phyloP scores from a whole-genome alignment of 495 filamentous ascomycete species.

The Podospora pseudocomata region DNA sequence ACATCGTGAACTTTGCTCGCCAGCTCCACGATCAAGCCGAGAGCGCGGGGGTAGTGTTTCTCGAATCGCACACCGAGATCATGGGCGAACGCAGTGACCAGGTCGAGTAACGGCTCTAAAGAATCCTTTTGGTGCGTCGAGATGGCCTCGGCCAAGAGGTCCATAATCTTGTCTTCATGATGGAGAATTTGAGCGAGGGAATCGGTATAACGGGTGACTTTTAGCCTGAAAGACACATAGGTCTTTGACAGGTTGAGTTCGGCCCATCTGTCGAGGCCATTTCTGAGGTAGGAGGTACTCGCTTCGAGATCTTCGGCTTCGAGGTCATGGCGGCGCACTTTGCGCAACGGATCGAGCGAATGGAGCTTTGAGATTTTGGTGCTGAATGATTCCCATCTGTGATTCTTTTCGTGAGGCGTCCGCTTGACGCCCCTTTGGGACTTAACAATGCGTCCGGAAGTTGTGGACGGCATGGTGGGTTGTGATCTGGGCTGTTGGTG shows the following conservation, averaged over 20 bases:
- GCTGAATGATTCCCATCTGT: constrained; percentile 89
- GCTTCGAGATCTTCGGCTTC: constrained; percentile 67
- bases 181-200: constrained; percentile 89
- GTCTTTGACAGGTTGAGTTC: constrained; percentile 82
- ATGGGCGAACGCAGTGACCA: constrained; percentile 85
- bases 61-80: constrained; percentile 88
- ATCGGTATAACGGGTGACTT: constrained; percentile 73
- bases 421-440: constrained; percentile 60
- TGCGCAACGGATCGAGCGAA: constrained; percentile 81
- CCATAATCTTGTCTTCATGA: constrained; percentile 79
- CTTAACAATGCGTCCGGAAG: constrained; percentile 62
- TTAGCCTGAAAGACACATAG: constrained; percentile 69
- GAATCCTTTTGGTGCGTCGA: constrained; percentile 68
- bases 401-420: constrained; percentile 72
- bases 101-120: constrained; percentile 77
- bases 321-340: constrained; percentile 75
- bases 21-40: constrained; percentile 60
- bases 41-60: constrained; percentile 69
- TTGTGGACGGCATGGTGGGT: constrained; percentile 50
- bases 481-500: constrained; percentile 15
- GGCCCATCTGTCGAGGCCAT: constrained; percentile 79
- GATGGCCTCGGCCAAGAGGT: constrained; percentile 71
- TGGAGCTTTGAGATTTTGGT: constrained; percentile 87
- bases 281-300: constrained; percentile 74
- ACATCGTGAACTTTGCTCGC: constrained; percentile 51